Percentiles rank a stretch among this genome's conserved stretches.
Conservation (phyloP, 2,329 filamentous ascomycete species). For the Fusarium sp. region DNA sequence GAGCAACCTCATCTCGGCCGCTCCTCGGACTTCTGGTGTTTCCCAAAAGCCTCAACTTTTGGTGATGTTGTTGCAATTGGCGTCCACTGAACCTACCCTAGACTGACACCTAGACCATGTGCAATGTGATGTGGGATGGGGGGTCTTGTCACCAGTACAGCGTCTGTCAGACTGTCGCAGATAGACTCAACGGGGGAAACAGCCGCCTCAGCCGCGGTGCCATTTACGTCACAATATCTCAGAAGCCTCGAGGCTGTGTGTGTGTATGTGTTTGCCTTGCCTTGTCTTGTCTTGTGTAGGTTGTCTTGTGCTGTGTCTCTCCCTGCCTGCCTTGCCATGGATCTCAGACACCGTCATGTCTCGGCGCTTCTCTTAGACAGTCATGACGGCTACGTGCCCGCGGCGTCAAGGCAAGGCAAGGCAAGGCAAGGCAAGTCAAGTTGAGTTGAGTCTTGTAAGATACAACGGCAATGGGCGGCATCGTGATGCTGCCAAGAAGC, state of each 20-base stretch:
- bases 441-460: background rate
- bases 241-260: background rate
- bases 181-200: background rate
- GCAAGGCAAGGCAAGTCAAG: slow-evolving; percentile 1
- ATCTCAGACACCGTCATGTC: slow-evolving; percentile 6
- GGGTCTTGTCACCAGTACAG: background rate
- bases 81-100: slow-evolving; percentile 17
- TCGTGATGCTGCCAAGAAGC: slow-evolving; percentile 24
- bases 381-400: background rate
- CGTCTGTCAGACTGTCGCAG: slow-evolving; percentile 7
- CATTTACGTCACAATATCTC: slow-evolving; percentile 26
- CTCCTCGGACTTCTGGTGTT: background rate
- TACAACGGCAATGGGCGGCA: background rate
- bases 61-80: background rate
- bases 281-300: too few relatives aligned
- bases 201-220: slow-evolving; percentile 9
- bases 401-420: background rate
- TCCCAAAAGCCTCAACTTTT: background rate
- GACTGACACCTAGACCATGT: background rate
- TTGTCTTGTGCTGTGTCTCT: background rate
- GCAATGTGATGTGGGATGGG: too few relatives aligned
- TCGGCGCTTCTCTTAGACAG: slow-evolving; percentile 10
- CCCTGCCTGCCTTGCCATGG: slow-evolving; percentile 1
- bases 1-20: background rate
- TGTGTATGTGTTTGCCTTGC: too few relatives aligned